A percentile compares a stretch with the other conserved stretches of the same genome.
phyloP scores from a whole-genome alignment of 257 asterid genomes.

The Apocynum venetum region DNA sequence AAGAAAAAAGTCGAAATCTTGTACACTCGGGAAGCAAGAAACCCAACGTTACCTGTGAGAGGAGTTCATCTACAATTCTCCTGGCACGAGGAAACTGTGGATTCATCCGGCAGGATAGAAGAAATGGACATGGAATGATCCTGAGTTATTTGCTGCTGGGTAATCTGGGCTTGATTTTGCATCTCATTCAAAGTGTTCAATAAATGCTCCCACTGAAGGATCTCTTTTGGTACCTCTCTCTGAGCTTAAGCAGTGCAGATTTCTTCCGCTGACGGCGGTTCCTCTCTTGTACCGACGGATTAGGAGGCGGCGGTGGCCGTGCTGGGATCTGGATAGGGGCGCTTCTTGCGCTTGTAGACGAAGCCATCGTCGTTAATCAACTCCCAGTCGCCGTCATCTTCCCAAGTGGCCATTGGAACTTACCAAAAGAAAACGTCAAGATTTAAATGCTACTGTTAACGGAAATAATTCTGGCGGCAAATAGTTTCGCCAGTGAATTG shows the following conservation, averaged over 20 bases:
- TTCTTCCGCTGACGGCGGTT: slow-evolving; percentile 54
- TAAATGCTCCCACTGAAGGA: slow-evolving; percentile 67
- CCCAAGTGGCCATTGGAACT: slow-evolving; percentile 15
- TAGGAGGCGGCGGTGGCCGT: slow-evolving; percentile 23
- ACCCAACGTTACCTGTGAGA: slow-evolving; percentile 45
- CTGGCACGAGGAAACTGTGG: slow-evolving; percentile 29
- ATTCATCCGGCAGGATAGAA: slow-evolving; percentile 14
- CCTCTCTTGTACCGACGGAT: slow-evolving; percentile 53
- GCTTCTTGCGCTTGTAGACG: slow-evolving; percentile 65
- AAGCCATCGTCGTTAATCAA: slow-evolving; percentile 60
- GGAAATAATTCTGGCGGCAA: too few species aligned
- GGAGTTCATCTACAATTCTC: slow-evolving; percentile 50
- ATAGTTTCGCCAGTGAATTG: too few species aligned
- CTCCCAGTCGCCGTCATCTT: slow-evolving; percentile 60
- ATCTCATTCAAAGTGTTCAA: slow-evolving; percentile 53
- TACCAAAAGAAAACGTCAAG: too few species aligned
- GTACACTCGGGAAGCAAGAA: neutral
- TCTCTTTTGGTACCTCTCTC: slow-evolving; percentile 44
- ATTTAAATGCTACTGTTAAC: too few species aligned
- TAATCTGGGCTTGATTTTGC: slow-evolving; percentile 33
- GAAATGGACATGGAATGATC: slow-evolving; percentile 14
- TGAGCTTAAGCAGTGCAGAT: slow-evolving; percentile 52
- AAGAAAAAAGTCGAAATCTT: neutral
- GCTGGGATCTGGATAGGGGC: slow-evolving; percentile 30
- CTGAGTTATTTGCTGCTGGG: slow-evolving; percentile 8